A percentile compares a stretch with the other conserved stretches of the same genome.
Evolutionary conservation across 345 rosid genomes (phyloP).

Genomic region (Eucalyptus grandis): DNA sequence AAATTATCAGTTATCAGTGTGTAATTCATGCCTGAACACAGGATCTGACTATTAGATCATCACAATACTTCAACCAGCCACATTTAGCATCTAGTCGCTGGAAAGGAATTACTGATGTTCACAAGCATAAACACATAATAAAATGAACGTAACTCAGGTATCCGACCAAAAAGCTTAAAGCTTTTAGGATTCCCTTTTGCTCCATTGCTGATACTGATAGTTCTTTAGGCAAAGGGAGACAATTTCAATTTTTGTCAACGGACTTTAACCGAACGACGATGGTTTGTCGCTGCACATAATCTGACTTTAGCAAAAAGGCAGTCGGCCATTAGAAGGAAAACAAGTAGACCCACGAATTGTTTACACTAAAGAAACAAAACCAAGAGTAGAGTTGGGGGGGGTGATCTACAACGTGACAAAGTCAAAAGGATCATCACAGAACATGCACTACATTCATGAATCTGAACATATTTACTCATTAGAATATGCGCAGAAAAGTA

Average conservation of each 20-base stretch:
- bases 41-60: neutral
- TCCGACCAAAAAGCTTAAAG: neutral
- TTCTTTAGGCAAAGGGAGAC: neutral
- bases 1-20: slow-evolving; percentile 56
- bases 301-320: neutral
- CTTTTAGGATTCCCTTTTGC: neutral
- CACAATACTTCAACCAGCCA: neutral
- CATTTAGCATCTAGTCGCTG: neutral
- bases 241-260: neutral
- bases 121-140: neutral
- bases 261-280: neutral
- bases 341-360: neutral
- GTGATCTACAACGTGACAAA: neutral
- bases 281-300: neutral
- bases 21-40: slow-evolving; percentile 82
- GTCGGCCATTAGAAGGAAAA: neutral
- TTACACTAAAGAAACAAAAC: neutral
- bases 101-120: neutral
- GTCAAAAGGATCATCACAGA: neutral
- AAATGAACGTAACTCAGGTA: neutral
- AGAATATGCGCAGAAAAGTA: neutral
- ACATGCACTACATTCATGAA: neutral
- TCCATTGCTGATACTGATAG: neutral
- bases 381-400: neutral
- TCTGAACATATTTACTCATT: neutral